These are phyloP conservation scores for Ogataea philodendri DNA, from an alignment of 805 yeast genomes.

Conservation along the genomic window DNA sequence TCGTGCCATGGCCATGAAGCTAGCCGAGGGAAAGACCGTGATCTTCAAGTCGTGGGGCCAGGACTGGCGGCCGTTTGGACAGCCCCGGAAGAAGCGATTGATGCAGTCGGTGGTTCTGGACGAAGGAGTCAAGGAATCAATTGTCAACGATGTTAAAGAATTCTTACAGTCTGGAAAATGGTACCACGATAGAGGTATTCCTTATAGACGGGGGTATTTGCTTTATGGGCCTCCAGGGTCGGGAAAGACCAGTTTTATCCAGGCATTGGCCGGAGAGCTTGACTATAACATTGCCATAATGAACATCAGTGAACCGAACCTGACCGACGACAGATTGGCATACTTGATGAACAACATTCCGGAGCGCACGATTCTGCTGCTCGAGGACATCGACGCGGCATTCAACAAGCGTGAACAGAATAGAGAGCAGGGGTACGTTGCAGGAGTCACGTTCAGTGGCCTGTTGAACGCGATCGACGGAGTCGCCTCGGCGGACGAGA, in stretches of 20 bases:
- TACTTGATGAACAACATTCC: constrained; percentile 97
- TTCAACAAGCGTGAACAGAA: constrained; percentile 78
- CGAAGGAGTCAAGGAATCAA: constrained; percentile 61
- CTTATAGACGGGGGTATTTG: constrained; percentile 91
- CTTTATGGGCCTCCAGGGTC: constrained; percentile 97
- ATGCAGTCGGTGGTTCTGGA: constrained; percentile 86
- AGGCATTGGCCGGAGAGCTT: constrained; percentile 93
- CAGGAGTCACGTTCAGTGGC: constrained; percentile 96
- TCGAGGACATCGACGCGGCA: constrained; percentile 97
- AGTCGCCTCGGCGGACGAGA: constrained; percentile 95
- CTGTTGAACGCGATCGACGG: constrained; percentile 93
- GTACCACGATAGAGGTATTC: constrained; percentile 97
- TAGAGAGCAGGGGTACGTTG: constrained; percentile 70
- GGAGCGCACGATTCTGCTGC: constrained; percentile 73
- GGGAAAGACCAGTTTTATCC: constrained; percentile 94
- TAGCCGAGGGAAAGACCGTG: constrained; percentile 91
- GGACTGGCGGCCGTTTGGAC: constrained; percentile 98
- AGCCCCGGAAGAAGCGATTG: constrained; percentile 82
- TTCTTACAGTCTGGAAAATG: constrained; percentile 79
- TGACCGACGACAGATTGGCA: constrained; percentile 92
- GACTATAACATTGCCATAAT: constrained; percentile 94
- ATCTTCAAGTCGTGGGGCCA: constrained; percentile 95
- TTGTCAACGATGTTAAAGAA: constrained; percentile 72
- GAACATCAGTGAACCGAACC: constrained; percentile 83
- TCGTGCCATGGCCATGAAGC: constrained; percentile 71